Base-by-base conservation (phyloP, 2,329 filamentous ascomycete species). In the Bertia moriformis region DNA sequence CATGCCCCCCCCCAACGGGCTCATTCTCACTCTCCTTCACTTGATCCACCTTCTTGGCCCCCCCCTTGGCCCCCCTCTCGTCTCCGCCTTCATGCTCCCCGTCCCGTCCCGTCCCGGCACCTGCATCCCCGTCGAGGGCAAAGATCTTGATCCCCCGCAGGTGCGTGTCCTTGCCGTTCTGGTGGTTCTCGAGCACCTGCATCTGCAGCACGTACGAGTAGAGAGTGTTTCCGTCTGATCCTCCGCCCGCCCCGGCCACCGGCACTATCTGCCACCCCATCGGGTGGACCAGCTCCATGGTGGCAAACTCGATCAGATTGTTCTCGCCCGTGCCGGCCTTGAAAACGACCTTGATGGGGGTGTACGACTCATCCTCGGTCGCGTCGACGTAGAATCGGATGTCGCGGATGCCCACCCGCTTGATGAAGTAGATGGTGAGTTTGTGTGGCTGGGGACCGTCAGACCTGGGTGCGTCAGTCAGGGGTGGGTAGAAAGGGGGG, bases 101-200 rank as follows among this genome's bases (percentile, higher is more conserved):
- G 38, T 4, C 13, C 38, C 12, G 14, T 37, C 24, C 15, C 13
- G 14, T 22, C 5, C 7, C 18, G 22, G 38, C 38, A 12, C 13
- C n/a, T 13, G 7, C 7, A 7, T n/a, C 17, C 19, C 64, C 60
- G 44, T 72, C 68, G 14, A 72, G 60, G 1, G 72, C 72, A 47
- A 75, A 98, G 7, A 96, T 81, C 62, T 94, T 93, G 57, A 98
- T 72, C 2, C 87, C 89, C 14, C 91, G 73, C 18, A 98, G 71
- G 65, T 98, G 91, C n/a, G 91, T 98, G 56, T 98, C 91, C 57
- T 98, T 98, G 46, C 91, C 91, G 56, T 98, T 98, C 61, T 98
- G 91, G 57, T 98, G 91, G 53, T 98, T 98, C 62, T 96, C 91
- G 39, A 89, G 72, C 38, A 98, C 80, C 47, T 83, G 78, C 51